These are phyloP conservation scores for Roridomyces roridus DNA, from an alignment of 768 basidiomycete genomes.

Conservation along the genomic window DNA sequence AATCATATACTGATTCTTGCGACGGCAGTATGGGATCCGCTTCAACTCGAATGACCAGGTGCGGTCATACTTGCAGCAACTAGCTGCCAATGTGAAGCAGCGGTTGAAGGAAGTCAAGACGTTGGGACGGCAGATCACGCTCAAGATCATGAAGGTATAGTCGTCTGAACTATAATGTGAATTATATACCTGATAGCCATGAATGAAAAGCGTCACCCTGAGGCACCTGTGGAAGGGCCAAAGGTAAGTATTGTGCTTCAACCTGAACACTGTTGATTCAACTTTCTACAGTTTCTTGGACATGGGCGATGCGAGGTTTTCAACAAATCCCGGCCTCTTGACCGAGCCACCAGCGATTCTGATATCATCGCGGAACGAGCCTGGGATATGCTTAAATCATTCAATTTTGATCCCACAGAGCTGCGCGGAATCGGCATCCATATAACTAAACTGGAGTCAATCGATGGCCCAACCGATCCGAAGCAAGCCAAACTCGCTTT, in stretches of 20 bases:
- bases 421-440: constrained; percentile 93
- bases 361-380: constrained; percentile 77
- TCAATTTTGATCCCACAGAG: constrained; percentile 83
- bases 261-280: background rate
- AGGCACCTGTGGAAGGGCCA: constrained; percentile 86
- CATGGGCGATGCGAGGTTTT: constrained; percentile 87
- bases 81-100: constrained; percentile 79
- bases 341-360: constrained; percentile 75
- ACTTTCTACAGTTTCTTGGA: constrained; percentile 75
- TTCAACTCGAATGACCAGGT: constrained; percentile 86
- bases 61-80: constrained; percentile 74
- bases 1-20: background rate
- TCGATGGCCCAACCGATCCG: constrained; percentile 37
- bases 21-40: constrained; percentile 87
- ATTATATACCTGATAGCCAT: no score
- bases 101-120: constrained; percentile 72
- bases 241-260: constrained; percentile 59
- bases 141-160: constrained; percentile 95
- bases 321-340: constrained; percentile 73
- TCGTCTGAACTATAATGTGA: no score
- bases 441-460: constrained; percentile 83
- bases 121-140: constrained; percentile 75
- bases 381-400: constrained; percentile 73
- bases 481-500: constrained; percentile 75
- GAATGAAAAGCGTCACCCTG: constrained; percentile 81